These are phyloP conservation scores for Acanthamoeba triangularis DNA, from an alignment of 208 protist species.

Conservation along the genomic window DNA sequence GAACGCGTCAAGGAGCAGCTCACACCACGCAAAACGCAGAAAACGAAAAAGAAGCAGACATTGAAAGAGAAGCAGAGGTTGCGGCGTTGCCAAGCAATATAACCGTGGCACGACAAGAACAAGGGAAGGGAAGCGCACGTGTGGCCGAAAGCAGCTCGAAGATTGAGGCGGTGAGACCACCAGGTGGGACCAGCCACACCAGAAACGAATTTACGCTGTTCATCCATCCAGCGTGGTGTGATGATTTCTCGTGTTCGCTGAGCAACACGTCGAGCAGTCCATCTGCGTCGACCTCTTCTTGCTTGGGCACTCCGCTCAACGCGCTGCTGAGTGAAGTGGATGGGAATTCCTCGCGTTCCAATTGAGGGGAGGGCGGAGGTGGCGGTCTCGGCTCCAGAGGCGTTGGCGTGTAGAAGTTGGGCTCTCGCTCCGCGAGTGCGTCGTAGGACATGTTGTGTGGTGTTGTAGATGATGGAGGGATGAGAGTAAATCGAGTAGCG, in stretches of 20 bases:
- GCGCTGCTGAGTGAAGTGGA: no score
- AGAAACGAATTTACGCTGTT: neutral
- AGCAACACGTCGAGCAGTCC: neutral
- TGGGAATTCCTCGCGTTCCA: neutral
- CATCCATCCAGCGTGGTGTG: neutral
- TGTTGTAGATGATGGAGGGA: neutral
- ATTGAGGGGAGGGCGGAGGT: neutral
- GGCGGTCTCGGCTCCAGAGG: neutral
- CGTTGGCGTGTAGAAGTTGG: neutral
- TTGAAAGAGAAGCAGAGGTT: neutral
- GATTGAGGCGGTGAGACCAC: constrained; percentile 13
- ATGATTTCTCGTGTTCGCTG: neutral
- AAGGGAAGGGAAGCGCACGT: neutral
- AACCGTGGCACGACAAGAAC: neutral
- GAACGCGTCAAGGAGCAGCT: no score
- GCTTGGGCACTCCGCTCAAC: neutral
- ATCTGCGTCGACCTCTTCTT: neutral
- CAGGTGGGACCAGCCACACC: neutral
- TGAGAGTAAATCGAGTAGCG: neutral
- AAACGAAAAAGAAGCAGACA: neutral
- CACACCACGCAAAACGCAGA: no score
- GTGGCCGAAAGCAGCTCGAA: constrained; percentile 36
- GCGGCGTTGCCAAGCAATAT: no score
- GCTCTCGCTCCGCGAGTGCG: neutral
- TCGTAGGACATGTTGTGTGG: neutral